phyloP scores from a whole-genome alignment of 176 grass and related monocot species.

The Oryza meyeriana region DNA sequence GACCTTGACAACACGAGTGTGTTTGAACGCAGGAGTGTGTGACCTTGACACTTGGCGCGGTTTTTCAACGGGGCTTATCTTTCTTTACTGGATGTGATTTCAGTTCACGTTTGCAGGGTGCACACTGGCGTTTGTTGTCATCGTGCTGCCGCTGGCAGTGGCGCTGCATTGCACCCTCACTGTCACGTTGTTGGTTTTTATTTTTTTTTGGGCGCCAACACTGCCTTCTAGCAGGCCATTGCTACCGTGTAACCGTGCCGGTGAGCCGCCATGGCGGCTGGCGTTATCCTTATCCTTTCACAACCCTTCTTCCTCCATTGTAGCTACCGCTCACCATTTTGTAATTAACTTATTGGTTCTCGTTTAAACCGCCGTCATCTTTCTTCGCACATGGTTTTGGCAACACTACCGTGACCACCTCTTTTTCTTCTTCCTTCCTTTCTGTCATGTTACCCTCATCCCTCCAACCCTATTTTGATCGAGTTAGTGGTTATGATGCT shows the following conservation, averaged over 20 bases:
- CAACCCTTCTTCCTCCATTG: too few species aligned
- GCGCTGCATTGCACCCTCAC: background rate
- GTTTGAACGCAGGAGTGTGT: background rate
- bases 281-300: background rate
- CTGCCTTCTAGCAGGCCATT: background rate
- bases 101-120: background rate
- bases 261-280: background rate
- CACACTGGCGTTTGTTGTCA: background rate
- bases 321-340: background rate
- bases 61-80: background rate
- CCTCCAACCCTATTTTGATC: background rate
- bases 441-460: too few species aligned
- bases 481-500: accelerated
- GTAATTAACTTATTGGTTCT: background rate
- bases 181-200: background rate
- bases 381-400: background rate
- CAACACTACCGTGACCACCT: background rate
- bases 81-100: background rate
- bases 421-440: background rate
- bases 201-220: background rate
- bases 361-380: background rate
- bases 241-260: background rate
- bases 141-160: too few species aligned
- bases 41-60: background rate
- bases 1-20: background rate